A percentile compares a stretch with the other conserved stretches of the same genome.
phyloP scores from a whole-genome alignment of 352 stramenopile species.

The Phytophthora capsici region DNA sequence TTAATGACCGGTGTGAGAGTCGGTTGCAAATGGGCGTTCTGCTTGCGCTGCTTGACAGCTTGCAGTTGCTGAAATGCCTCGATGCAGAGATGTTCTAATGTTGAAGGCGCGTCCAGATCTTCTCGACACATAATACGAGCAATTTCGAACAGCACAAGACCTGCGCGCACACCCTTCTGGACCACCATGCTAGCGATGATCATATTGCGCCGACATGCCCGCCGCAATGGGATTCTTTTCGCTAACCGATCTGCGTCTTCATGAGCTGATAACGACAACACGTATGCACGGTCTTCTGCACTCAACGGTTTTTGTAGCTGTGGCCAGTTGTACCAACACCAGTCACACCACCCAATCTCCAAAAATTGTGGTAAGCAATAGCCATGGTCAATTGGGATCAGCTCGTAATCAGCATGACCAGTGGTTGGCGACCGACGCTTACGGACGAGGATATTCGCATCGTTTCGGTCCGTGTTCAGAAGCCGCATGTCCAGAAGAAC shows the following conservation, averaged over 20 bases:
- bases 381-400: conserved; percentile 99
- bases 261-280: conserved; percentile 62
- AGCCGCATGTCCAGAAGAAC: conserved; percentile 98
- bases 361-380: conserved; percentile 96
- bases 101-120: conserved; percentile 76
- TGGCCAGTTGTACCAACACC: conserved; percentile 98
- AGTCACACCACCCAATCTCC: conserved; percentile 98
- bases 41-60: conserved; percentile 38
- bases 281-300: conserved; percentile 62
- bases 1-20: conserved; percentile 18
- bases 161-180: conserved; percentile 73
- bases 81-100: conserved; percentile 67
- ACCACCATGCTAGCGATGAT: conserved; percentile 82
- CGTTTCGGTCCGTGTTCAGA: conserved; percentile 98
- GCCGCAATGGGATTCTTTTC: conserved; percentile 77
- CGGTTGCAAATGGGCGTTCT: conserved; percentile 29
- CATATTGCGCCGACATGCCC: conserved; percentile 80
- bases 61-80: conserved; percentile 76
- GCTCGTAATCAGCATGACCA: conserved; percentile 81
- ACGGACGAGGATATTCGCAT: conserved; percentile 97
- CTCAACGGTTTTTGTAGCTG: conserved; percentile 86
- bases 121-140: conserved; percentile 87
- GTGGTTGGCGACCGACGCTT: conserved; percentile 64
- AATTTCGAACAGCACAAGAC: conserved; percentile 75
- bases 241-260: conserved; percentile 63